Evolutionary conservation across 2,329 filamentous ascomycete genomes (phyloP).

Genomic region (Botrytis sinoallii): DNA sequence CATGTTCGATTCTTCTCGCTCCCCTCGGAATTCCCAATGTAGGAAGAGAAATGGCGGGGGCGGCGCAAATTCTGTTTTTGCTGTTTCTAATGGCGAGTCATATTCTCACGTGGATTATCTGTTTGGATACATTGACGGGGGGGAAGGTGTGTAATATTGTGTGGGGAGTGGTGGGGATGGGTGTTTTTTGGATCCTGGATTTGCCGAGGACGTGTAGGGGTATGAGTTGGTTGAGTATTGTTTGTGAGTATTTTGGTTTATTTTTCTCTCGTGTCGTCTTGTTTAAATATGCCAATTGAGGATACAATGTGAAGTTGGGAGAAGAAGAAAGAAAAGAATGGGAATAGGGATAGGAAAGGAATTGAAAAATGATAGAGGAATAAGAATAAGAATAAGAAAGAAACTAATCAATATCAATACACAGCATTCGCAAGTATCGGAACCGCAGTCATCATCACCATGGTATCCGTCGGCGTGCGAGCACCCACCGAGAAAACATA

Average conservation of each 20-base stretch:
- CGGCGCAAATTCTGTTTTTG: constrained; percentile 51
- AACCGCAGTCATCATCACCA: constrained; percentile 52
- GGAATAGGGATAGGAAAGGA: too few relatives aligned
- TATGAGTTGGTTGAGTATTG: constrained; percentile 52
- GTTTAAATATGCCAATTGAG: fast-evolving
- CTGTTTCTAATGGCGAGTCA: constrained; percentile 61
- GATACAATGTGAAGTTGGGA: background rate
- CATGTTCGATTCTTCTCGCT: background rate
- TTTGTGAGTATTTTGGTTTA: constrained; percentile 40
- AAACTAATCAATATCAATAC: background rate
- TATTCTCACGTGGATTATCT: constrained; percentile 56
- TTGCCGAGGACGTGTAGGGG: constrained; percentile 56
- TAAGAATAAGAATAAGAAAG: background rate
- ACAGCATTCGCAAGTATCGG: constrained; percentile 54
- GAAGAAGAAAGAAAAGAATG: background rate
- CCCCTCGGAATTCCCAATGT: background rate
- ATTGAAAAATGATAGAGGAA: too few relatives aligned
- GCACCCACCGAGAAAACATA: constrained; percentile 34
- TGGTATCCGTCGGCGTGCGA: constrained; percentile 43
- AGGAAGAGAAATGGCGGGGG: constrained; percentile 47
- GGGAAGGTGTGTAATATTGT: constrained; percentile 54
- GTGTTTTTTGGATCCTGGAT: constrained; percentile 50
- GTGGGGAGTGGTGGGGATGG: constrained; percentile 49
- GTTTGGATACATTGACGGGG: constrained; percentile 54
- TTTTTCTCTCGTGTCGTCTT: background rate